Conservation (phyloP, 1,139 yeast genomes). For the Suhomyces chickasaworum region DNA sequence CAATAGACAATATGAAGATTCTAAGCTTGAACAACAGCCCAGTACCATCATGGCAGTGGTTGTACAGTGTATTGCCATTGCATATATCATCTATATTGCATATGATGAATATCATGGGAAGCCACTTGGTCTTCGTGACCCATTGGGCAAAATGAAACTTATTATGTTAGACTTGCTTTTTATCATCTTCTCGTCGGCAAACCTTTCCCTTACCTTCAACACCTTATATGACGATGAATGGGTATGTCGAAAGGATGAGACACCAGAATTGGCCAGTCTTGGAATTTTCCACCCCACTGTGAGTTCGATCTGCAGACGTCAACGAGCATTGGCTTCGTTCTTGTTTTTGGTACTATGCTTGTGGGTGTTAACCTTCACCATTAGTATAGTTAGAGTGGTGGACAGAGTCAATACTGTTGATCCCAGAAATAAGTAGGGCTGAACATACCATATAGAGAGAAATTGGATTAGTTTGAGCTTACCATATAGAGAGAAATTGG, state of each 20-base stretch:
- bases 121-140: constrained; percentile 86
- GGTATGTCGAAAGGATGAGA: constrained; percentile 59
- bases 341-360: constrained; percentile 70
- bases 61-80: constrained; percentile 77
- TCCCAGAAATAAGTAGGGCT: constrained; percentile 10
- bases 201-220: constrained; percentile 80
- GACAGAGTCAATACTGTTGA: constrained; percentile 53
- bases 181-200: constrained; percentile 92
- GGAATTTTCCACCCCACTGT: constrained; percentile 35
- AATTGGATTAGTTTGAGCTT: background rate
- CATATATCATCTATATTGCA: constrained; percentile 78
- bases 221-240: constrained; percentile 79
- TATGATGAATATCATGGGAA: constrained; percentile 90
- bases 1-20: constrained; percentile 37
- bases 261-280: constrained; percentile 26
- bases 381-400: constrained; percentile 81
- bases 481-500: background rate
- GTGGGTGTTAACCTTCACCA: constrained; percentile 86
- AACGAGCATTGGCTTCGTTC: constrained; percentile 76
- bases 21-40: constrained; percentile 70
- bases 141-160: constrained; percentile 77
- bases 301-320: constrained; percentile 69
- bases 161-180: constrained; percentile 78
- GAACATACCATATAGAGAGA: background rate
- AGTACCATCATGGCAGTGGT: constrained; percentile 90